These are phyloP conservation scores for Selaginella moellendorffii DNA, from an alignment of 75 land plant species.

Conservation along the genomic window DNA sequence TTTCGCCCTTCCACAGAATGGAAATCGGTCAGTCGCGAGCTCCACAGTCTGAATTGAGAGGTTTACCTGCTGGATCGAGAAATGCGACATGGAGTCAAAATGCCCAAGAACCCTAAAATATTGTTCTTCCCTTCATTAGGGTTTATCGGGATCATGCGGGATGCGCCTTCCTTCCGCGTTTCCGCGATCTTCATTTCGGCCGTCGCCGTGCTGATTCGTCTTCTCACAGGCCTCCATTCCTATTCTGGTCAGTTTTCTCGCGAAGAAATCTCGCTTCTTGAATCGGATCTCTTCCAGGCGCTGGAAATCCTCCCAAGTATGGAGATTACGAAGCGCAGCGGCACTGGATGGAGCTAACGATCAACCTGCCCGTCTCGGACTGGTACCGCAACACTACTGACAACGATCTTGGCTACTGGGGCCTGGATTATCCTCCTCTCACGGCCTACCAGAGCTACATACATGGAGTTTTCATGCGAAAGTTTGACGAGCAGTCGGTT, in stretches of 20 bases:
- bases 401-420: slow-evolving; percentile 90
- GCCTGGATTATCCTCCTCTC: slow-evolving; percentile 94
- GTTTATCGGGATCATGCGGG: no score
- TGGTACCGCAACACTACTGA: slow-evolving; percentile 71
- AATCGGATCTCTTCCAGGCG: slow-evolving; percentile 25
- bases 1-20: no score
- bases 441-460: slow-evolving; percentile 83
- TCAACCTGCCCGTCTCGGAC: slow-evolving; percentile 46
- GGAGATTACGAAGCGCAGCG: slow-evolving; percentile 98
- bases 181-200: slow-evolving; percentile 2
- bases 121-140: no score
- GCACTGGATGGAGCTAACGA: slow-evolving; percentile 98
- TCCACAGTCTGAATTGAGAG: no score
- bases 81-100: no score
- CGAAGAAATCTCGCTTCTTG: not conserved
- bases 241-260: slow-evolving; percentile 36
- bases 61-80: no score
- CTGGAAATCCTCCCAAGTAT: slow-evolving; percentile 57
- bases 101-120: no score
- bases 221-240: slow-evolving; percentile 50
- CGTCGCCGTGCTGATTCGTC: slow-evolving; percentile 57
- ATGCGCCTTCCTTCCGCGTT: no score
- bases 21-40: no score
- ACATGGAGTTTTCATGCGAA: slow-evolving; percentile 42
- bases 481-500: slow-evolving; percentile 45